Evolutionary conservation across 2,329 filamentous ascomycete species (phyloP).

Genomic region (Diaporthe sp.): DNA sequence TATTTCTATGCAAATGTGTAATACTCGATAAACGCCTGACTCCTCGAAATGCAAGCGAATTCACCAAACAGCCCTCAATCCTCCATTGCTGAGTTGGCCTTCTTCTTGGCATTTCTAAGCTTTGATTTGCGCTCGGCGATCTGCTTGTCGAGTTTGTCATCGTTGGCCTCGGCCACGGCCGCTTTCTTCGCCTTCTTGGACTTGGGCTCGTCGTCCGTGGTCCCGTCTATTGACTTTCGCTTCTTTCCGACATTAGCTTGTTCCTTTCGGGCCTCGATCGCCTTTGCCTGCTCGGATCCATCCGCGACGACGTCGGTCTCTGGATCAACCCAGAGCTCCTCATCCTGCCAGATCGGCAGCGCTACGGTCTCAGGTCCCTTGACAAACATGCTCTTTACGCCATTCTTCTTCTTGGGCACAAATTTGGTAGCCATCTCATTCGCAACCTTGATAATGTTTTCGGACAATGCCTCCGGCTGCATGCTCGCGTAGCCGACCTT

Average conservation of each 20-base stretch:
- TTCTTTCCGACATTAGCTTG: slow-evolving; percentile 74
- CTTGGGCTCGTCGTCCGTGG: slow-evolving; percentile 39
- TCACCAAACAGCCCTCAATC: slow-evolving; percentile 44
- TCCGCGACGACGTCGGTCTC: slow-evolving; percentile 76
- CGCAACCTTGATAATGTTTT: slow-evolving; percentile 82
- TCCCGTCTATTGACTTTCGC: slow-evolving; percentile 60
- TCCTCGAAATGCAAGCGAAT: slow-evolving; percentile 35
- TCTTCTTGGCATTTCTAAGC: slow-evolving; percentile 69
- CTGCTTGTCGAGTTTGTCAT: slow-evolving; percentile 66
- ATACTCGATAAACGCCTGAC: slow-evolving; percentile 27
- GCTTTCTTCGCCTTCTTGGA: slow-evolving; percentile 41
- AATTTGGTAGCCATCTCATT: slow-evolving; percentile 79
- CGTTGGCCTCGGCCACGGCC: slow-evolving; percentile 55
- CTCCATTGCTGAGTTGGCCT: slow-evolving; percentile 63
- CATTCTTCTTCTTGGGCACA: slow-evolving; percentile 88
- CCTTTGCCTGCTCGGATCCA: slow-evolving; percentile 58
- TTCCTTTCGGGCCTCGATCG: slow-evolving; percentile 51
- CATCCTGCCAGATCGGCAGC: slow-evolving; percentile 93
- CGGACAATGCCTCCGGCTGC: slow-evolving; percentile 78
- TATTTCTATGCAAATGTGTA: slow-evolving; percentile 12
- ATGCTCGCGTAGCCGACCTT: slow-evolving; percentile 82
- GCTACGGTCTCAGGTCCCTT: slow-evolving; percentile 91
- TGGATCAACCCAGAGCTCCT: slow-evolving; percentile 89
- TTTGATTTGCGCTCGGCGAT: slow-evolving; percentile 68
- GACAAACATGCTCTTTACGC: slow-evolving; percentile 85